Conservation (phyloP, 2,329 filamentous ascomycete species). For the Nigrograna mackinnonii region DNA sequence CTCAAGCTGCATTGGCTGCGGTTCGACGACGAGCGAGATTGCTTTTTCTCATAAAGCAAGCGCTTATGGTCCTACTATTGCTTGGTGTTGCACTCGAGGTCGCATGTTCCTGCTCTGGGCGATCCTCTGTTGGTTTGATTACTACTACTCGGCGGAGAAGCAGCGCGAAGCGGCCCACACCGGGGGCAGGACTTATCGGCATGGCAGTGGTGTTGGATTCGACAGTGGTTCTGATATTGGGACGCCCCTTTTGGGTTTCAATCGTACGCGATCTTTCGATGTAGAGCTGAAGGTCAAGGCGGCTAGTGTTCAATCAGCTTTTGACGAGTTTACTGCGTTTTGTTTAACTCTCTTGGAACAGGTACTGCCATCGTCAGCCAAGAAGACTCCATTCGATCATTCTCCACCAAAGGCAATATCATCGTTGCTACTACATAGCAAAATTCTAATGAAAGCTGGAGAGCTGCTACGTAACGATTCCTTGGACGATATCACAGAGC, state of each 20-base stretch:
- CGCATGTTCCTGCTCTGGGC: conserved; percentile 40
- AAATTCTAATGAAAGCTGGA: conserved; percentile 40
- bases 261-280: too few species aligned
- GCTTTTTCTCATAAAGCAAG: conserved; percentile 2
- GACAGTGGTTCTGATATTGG: conserved; percentile 2
- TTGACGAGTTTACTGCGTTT: too few species aligned
- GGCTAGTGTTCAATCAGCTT: too few species aligned
- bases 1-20: conserved; percentile 21
- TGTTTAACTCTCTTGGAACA: conserved; percentile 24
- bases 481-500: conserved; percentile 39
- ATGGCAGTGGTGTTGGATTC: conserved; percentile 5
- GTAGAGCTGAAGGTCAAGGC: too few species aligned
- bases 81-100: conserved; percentile 41
- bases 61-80: conserved; percentile 11
- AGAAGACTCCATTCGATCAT: conserved; percentile 26
- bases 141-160: conserved; percentile 16
- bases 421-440: conserved; percentile 40
- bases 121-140: conserved; percentile 42
- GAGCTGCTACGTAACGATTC: conserved; percentile 48
- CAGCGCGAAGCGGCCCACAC: conserved; percentile 8
- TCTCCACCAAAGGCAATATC: conserved; percentile 30
- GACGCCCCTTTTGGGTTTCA: background rate
- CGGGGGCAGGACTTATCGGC: too few species aligned
- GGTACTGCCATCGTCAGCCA: conserved; percentile 26
- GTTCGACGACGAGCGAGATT: conserved; percentile 5